Base-by-base conservation (phyloP, 2,329 filamentous ascomycete species). In the Sporothrix luriei region DNA sequence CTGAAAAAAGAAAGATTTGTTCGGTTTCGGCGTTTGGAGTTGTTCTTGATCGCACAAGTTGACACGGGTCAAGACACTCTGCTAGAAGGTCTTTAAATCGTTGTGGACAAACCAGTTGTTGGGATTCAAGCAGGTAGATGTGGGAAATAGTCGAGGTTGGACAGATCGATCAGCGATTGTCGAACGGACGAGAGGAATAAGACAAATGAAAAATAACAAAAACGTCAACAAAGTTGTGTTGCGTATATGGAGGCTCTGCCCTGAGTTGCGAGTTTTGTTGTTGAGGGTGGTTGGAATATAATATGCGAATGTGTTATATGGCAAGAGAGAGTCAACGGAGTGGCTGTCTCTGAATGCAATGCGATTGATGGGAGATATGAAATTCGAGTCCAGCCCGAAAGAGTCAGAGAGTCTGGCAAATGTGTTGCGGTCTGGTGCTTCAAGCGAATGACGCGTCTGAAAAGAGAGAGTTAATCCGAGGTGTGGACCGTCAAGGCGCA, bases 371-470 rank as follows among this genome's bases (percentile, higher is more conserved):
- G 49, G 51, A 49, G 46, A 24, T 68, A n/a, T 46, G 51, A 62
- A 38, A 68, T 70, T 74, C 76, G 76, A 77, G 77, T 72, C 77
- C 77, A 77, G 77, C 77, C 77, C 77, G 76, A 74, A 75, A 51
- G 26, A 62, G 66, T 72, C 73, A 73, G 74, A 71, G 24, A 51
- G 38, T 62, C 57, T 38, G 29, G 38, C 59, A 48, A 69, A 70
- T 70, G 71, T 71, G 67, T 40, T 71, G 68, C 68, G 55, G 21
- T 55, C 57, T 72, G 72, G 71, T 74, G 75, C 75, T 71, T 75
- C 76, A 74, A 76, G 76, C 75, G 74, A 76, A 73, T 62, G 74
- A 73, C 72, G 62, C 54, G 70, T 46, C 68, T 52, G 55, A 51
- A 61, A 68, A 62, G 38, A 66, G 55, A 43, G 66, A 40, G 29